Percentiles rank a stretch among this genome's conserved stretches.
Conservation (phyloP, 202 grass and related monocot genomes). For the Hordeum pubiflorum region DNA sequence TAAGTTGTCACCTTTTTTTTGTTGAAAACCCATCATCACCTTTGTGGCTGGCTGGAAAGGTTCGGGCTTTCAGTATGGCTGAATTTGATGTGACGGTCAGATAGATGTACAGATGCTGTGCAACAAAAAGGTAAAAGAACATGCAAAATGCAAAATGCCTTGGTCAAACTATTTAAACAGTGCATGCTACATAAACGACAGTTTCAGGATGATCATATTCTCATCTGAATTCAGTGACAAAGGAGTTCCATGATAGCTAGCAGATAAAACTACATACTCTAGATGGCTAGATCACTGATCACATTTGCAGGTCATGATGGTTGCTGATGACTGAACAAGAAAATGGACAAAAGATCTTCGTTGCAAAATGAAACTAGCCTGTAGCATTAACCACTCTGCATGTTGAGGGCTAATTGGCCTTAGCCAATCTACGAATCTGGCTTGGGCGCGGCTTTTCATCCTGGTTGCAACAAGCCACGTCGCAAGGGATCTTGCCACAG, state of each 20-base stretch:
- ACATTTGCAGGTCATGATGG: not conserved
- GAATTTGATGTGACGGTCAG: not conserved
- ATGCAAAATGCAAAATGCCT: not conserved
- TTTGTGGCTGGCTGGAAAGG: not conserved
- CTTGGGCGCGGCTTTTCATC: not conserved
- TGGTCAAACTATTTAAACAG: not conserved
- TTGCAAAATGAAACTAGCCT: not conserved
- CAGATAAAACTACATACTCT: not conserved
- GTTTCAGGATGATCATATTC: not conserved
- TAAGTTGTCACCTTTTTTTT: not conserved
- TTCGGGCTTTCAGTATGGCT: not conserved
- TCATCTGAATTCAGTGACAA: not conserved
- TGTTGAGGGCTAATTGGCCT: not conserved
- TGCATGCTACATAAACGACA: not conserved
- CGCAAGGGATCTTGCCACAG: not conserved
- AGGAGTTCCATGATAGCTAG: not conserved
- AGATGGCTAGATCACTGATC: not conserved
- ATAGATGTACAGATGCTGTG: not conserved
- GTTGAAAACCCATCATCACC: not conserved
- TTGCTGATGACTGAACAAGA: not conserved
- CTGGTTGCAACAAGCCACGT: not conserved
- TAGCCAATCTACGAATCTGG: not conserved
- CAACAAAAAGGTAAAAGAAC: not conserved
- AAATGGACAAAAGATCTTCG: not conserved
- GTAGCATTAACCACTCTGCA: not conserved